These are phyloP conservation scores for Amanita pseudoporphyria DNA, from an alignment of 768 basidiomycete species.

Conservation along the genomic window DNA sequence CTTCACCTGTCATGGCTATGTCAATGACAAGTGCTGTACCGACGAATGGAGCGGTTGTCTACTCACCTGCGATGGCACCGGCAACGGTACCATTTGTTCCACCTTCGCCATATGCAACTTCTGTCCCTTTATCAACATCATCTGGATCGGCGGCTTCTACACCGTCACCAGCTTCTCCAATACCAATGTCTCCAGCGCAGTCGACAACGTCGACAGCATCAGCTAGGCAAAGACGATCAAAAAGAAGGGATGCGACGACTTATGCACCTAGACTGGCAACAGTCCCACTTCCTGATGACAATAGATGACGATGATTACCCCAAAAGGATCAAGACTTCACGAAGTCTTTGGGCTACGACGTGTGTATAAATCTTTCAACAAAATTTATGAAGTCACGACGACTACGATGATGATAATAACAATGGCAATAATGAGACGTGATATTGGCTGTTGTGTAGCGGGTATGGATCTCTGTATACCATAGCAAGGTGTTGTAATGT, in stretches of 20 bases:
- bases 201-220: background rate
- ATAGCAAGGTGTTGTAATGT: background rate
- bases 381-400: background rate
- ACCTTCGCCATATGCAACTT: background rate
- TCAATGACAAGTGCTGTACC: background rate
- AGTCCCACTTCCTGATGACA: slow-evolving; percentile 2
- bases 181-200: background rate
- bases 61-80: background rate
- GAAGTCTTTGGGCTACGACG: background rate
- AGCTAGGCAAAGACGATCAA: background rate
- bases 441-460: background rate
- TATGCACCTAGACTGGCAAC: slow-evolving; percentile 4
- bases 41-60: background rate
- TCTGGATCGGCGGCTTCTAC: background rate
- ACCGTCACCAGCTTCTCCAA: background rate
- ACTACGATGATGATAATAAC: background rate
- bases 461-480: background rate
- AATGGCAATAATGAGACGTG: too few species aligned
- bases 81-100: background rate
- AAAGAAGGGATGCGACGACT: background rate
- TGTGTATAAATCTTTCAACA: too few species aligned
- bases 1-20: background rate
- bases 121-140: background rate
- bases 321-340: background rate
- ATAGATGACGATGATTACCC: background rate